Evolutionary conservation across 495 filamentous ascomycete genomes (phyloP).

Genomic region (Penicillium angulare): DNA sequence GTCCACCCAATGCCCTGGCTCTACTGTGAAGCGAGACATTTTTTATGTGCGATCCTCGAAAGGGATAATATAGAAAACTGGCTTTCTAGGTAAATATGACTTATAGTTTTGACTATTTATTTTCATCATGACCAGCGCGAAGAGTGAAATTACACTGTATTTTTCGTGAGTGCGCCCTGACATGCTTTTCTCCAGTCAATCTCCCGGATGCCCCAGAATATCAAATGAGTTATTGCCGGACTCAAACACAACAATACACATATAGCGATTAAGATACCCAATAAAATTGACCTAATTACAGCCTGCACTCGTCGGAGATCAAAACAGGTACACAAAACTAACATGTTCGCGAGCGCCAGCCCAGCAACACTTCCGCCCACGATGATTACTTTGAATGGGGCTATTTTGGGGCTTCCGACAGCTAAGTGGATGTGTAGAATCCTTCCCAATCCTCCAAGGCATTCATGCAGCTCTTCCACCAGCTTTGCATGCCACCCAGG

Average conservation of each 20-base stretch:
- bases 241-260: background rate
- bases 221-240: background rate
- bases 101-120: too few relatives aligned
- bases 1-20: constrained; percentile 40
- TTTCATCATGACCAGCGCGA: background rate
- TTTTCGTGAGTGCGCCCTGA: too few relatives aligned
- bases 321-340: constrained; percentile 15
- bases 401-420: background rate
- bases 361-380: constrained; percentile 50
- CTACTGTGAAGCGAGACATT: constrained; percentile 30
- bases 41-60: background rate
- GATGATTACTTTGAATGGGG: constrained; percentile 39
- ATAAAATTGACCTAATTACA: background rate
- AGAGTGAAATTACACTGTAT: background rate
- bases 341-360: constrained; percentile 43
- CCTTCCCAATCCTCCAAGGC: constrained; percentile 19
- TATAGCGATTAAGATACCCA: background rate
- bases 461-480: constrained; percentile 16
- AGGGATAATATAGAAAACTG: too few relatives aligned
- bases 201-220: background rate
- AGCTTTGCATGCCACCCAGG: constrained; percentile 36
- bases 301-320: background rate
- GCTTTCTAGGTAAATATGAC: too few relatives aligned
- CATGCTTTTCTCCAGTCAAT: background rate
- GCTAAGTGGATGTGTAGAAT: constrained; percentile 4